Percentiles rank a stretch among this genome's conserved stretches.
Evolutionary conservation across 108 stramenopile genomes (phyloP).

Genomic region (Cafeteria roenbergensis): DNA sequence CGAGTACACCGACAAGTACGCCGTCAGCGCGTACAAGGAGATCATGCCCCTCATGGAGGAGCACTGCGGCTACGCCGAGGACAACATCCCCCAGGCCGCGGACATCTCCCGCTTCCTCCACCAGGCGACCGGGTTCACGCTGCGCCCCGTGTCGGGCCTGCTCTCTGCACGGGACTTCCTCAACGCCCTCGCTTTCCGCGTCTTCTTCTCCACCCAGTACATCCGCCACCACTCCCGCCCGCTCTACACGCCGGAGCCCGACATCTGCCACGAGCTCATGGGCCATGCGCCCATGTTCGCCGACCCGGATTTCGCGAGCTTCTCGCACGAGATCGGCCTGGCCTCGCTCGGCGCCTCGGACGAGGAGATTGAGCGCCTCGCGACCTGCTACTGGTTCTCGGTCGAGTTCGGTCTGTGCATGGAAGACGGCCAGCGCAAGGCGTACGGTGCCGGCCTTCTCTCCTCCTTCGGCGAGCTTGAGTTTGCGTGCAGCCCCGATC

Average conservation of each 20-base stretch:
- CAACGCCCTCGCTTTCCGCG: constrained; percentile 81
- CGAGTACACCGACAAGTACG: constrained; percentile 61
- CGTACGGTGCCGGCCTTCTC: constrained; percentile 85
- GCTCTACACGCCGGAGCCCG: constrained; percentile 82
- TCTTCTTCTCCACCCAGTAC: constrained; percentile 87
- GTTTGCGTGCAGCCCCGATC: constrained; percentile 61
- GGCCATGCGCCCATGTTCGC: constrained; percentile 95
- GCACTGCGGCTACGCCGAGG: constrained; percentile 64
- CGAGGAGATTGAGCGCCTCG: constrained; percentile 57
- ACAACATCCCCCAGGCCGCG: constrained; percentile 67
- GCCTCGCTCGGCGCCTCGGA: constrained; percentile 82
- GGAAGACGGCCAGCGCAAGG: constrained; percentile 58
- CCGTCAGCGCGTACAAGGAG: constrained; percentile 71
- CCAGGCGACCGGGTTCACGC: constrained; percentile 58
- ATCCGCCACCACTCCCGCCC: constrained; percentile 73
- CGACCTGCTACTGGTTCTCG: constrained; percentile 75
- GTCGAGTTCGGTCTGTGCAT: constrained; percentile 85
- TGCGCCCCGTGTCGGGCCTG: constrained; percentile 84
- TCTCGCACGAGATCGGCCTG: constrained; percentile 83
- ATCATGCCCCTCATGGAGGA: constrained; percentile 37
- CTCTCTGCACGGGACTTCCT: constrained; percentile 85
- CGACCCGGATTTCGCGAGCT: constrained; percentile 85
- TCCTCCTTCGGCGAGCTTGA: constrained; percentile 86
- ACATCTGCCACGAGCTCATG: constrained; percentile 80
- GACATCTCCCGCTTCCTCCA: constrained; percentile 67